Base-by-base conservation (phyloP, 371 early-diverging fungal species). In the Apophysomyces sp. region DNA sequence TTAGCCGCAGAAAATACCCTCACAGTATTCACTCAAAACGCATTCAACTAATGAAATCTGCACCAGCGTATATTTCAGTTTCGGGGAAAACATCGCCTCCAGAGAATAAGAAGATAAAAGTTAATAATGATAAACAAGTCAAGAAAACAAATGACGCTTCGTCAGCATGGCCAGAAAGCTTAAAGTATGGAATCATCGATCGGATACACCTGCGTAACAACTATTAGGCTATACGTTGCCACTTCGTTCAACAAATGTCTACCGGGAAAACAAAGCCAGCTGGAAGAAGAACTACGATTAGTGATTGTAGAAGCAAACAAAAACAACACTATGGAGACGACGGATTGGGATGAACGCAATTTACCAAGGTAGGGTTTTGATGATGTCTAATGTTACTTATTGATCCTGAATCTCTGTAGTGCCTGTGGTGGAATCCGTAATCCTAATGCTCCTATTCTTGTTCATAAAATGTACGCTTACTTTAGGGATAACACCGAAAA, bases 311-410 rank as follows among this genome's bases (percentile, higher is more conserved):
- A 63, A 16, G 63, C 73, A 26, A 74, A 68, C 55, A 57, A 44
- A 5, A 66, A 69, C 27, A 66, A 69, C 7, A 67, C 71, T n/a
- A 59, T 87, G 34, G 70, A 74, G 61, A 72, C 71, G 0, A 74
- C 81, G 0, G 78, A 84, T 52, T 88, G 88, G 86, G 82, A 53
- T 18, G 58, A 63, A 39, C 27, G 24, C 26, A 37, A 36, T 3
- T 26, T 63, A 40, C 63, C 63, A 30, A 53, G 24, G 63, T 63
- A 63, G n/a, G 2, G 2, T 41, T n/a, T n/a, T n/a, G n/a, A 18
- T 15, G n/a, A 0, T 34, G 13, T 34, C 6, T 3, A 15, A 37
- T 2, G 1, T 28, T 31, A 30, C 34, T 2, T 16, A 27, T 15
- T 8, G 0, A 58, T n/a, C 16, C n/a, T 58, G 30, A 28, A 21